Conservation (phyloP, 2,329 filamentous ascomycete species). For the Colletotrichum zoysiae region DNA sequence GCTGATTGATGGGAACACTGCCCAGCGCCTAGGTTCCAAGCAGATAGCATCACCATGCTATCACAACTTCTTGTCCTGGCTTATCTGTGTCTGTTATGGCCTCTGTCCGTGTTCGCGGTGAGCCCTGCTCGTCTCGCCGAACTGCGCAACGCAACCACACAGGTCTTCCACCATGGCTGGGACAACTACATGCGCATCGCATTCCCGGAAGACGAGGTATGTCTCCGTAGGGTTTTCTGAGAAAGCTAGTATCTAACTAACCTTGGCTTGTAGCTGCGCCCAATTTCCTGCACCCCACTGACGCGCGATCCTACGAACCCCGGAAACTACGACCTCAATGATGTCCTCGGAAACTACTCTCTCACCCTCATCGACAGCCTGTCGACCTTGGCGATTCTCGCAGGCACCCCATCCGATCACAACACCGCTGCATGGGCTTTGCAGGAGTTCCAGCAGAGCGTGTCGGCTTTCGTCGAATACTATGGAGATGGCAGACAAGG, state of each 20-base stretch:
- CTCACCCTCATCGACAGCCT: conserved; percentile 95
- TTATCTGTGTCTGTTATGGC: conserved; percentile 54
- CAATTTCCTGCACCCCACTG: conserved; percentile 85
- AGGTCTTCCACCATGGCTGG: conserved; percentile 97
- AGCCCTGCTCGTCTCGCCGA: conserved; percentile 65
- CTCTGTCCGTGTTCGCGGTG: conserved; percentile 61
- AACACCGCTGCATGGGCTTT: conserved; percentile 72
- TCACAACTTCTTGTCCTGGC: conserved; percentile 43
- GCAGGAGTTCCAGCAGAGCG: conserved; percentile 82
- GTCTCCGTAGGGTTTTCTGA: conserved; percentile 40
- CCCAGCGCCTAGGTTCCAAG: conserved; percentile 14
- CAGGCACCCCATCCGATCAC: conserved; percentile 75
- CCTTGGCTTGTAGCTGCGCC: conserved; percentile 72
- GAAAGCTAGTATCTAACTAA: conserved; percentile 20
- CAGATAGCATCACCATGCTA: conserved; percentile 44
- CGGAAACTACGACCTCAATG: conserved; percentile 87
- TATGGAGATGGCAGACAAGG: conserved; percentile 88
- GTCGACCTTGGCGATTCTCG: conserved; percentile 92
- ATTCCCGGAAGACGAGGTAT: conserved; percentile 92
- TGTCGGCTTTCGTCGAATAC: conserved; percentile 79
- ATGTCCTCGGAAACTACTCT: conserved; percentile 97
- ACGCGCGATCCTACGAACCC: conserved; percentile 86
- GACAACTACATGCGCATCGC: conserved; percentile 94
- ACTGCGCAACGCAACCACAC: conserved; percentile 71
- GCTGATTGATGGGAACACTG: conserved; percentile 43